Conservation (phyloP, 164 flowering plant species). For the Magnolia kwangsiensis region DNA sequence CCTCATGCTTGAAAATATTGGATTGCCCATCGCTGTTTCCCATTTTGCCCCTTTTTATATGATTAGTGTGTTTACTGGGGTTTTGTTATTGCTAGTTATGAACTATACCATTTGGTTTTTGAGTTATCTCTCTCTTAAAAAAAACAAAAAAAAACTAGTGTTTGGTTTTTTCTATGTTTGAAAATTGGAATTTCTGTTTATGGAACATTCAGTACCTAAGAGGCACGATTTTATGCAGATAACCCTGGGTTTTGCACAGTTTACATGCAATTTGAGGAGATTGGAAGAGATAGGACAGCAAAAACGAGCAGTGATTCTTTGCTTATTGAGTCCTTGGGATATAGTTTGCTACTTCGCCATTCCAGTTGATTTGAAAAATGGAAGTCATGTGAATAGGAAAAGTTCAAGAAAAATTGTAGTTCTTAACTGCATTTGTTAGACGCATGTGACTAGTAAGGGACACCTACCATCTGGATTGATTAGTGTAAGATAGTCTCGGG, state of each 20-base stretch:
- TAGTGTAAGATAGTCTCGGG: neutral
- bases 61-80: neutral
- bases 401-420: neutral
- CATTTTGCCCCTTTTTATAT: neutral
- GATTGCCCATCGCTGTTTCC: neutral
- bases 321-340: neutral
- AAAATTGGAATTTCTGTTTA: neutral
- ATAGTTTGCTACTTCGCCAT: neutral
- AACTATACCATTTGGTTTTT: neutral
- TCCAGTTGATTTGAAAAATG: neutral
- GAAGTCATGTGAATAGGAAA: neutral
- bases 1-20: neutral
- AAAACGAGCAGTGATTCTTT: neutral
- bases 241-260: neutral
- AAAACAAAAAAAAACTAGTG: neutral
- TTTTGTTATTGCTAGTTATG: neutral
- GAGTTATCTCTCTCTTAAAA: neutral
- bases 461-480: neutral
- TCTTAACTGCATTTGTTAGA: neutral
- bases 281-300: neutral
- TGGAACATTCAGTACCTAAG: neutral
- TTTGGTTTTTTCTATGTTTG: neutral
- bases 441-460: neutral
- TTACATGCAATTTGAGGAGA: neutral
- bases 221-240: neutral